Evolutionary conservation across 768 basidiomycete species (phyloP).

Genomic region (Leccinum truebloodii): DNA sequence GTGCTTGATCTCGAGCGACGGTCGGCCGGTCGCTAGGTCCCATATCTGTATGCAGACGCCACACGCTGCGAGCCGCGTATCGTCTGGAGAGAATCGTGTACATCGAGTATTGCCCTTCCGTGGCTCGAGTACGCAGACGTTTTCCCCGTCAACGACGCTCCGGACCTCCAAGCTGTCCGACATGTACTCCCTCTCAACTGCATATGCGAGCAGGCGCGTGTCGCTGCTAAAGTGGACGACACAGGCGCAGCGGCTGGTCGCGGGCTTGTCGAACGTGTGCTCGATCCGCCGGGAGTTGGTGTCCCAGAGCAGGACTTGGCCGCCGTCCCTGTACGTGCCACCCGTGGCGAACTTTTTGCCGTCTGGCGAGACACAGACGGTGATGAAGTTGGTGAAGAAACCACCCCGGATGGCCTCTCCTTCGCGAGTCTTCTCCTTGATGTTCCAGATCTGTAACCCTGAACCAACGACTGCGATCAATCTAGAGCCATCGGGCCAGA

Average conservation of each 20-base stretch:
- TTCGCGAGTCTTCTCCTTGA: conserved; percentile 20
- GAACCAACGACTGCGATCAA: conserved; percentile 28
- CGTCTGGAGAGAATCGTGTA: conserved; percentile 28
- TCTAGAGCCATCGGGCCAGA: conserved; percentile 29
- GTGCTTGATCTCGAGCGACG: conserved; percentile 28
- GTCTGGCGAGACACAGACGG: conserved; percentile 25
- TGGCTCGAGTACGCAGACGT: conserved; percentile 21
- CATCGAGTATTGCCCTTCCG: conserved; percentile 26
- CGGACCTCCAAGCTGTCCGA: conserved; percentile 24
- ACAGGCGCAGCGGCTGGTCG: conserved; percentile 23
- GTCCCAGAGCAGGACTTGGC: conserved; percentile 27
- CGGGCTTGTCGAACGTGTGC: conserved; percentile 25
- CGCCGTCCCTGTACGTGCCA: conserved; percentile 27
- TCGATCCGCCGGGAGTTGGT: conserved; percentile 22
- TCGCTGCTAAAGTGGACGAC: conserved; percentile 27
- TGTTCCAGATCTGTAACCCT: conserved; percentile 29
- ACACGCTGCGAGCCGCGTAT: conserved; percentile 25
- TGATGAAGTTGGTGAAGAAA: conserved; percentile 30
- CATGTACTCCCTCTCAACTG: conserved; percentile 29
- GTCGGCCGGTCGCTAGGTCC: conserved; percentile 19
- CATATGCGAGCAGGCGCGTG: conserved; percentile 19
- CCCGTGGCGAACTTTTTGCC: conserved; percentile 27
- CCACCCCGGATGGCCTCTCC: conserved; percentile 25
- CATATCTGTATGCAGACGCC: conserved; percentile 27
- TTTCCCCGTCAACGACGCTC: conserved; percentile 12